phyloP scores from a whole-genome alignment of 176 grass and related monocot species.

The Carex pumila region DNA sequence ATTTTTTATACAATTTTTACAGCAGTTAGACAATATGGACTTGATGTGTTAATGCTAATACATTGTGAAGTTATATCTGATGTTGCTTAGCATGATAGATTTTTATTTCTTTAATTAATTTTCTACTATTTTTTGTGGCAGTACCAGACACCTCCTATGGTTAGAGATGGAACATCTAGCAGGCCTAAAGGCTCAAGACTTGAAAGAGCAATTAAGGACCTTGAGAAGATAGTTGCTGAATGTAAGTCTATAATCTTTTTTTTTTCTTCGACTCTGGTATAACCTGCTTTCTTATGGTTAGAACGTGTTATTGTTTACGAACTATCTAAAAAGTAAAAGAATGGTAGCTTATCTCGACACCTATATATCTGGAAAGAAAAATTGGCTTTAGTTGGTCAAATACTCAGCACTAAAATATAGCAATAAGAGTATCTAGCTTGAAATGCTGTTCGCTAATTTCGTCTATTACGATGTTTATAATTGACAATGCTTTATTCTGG shows the following conservation, averaged over 20 bases:
- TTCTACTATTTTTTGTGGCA: slow-evolving; percentile 30
- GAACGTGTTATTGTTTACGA: neutral
- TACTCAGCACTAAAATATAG: neutral
- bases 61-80: neutral
- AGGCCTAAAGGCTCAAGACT: slow-evolving; percentile 94
- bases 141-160: slow-evolving; percentile 38
- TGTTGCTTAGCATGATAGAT: neutral
- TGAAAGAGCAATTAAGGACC: slow-evolving; percentile 87
- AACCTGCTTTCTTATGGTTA: slow-evolving; percentile 10
- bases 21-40: neutral
- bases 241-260: slow-evolving; percentile 36
- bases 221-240: slow-evolving; percentile 78
- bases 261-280: neutral
- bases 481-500: neutral
- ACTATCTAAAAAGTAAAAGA: neutral
- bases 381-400: neutral
- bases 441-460: neutral
- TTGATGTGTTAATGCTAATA: neutral
- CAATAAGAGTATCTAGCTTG: neutral
- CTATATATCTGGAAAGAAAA: neutral
- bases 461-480: neutral
- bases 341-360: neutral
- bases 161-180: slow-evolving; percentile 59
- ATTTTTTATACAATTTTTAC: neutral
- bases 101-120: neutral